These are phyloP conservation scores for Selenicereus undatus DNA, from an alignment of 148 eudicot species.

Conservation along the genomic window DNA sequence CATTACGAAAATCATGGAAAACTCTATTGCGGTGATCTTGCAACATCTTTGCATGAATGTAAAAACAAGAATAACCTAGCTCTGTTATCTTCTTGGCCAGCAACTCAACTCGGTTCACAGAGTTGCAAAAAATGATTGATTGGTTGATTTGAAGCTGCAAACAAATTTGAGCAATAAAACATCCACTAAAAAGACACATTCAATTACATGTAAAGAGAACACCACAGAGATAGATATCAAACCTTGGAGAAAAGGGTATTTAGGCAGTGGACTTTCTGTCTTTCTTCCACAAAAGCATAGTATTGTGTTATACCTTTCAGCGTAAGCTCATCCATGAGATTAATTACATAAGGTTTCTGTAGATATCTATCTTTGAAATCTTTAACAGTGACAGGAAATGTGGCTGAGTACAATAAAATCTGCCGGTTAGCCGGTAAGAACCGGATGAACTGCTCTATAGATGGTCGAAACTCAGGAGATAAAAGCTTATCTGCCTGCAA, in stretches of 20 bases:
- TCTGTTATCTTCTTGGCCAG: slow-evolving; percentile 89
- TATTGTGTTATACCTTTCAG: too few species aligned
- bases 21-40: slow-evolving; percentile 94
- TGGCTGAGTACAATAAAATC: too few species aligned
- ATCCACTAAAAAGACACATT: not conserved
- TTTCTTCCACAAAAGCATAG: slow-evolving; percentile 93
- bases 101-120: slow-evolving; percentile 85
- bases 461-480: too few species aligned
- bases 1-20: slow-evolving; percentile 89
- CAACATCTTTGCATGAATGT: slow-evolving; percentile 92
- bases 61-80: slow-evolving; percentile 89
- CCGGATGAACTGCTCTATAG: too few species aligned
- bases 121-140: slow-evolving; percentile 91
- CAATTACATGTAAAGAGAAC: not conserved
- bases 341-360: too few species aligned
- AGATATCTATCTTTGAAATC: slow-evolving; percentile 73
- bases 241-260: slow-evolving; percentile 95
- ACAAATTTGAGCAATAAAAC: not conserved
- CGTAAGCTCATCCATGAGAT: too few species aligned
- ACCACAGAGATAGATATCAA: slow-evolving; percentile 23
- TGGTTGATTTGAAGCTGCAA: slow-evolving; percentile 92
- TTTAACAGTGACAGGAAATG: slow-evolving; percentile 89
- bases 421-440: too few species aligned
- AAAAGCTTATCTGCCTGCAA: too few species aligned
- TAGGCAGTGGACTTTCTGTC: slow-evolving; percentile 85